These are phyloP conservation scores for Bruguiera parviflora DNA, from an alignment of 345 rosid species.

Conservation along the genomic window DNA sequence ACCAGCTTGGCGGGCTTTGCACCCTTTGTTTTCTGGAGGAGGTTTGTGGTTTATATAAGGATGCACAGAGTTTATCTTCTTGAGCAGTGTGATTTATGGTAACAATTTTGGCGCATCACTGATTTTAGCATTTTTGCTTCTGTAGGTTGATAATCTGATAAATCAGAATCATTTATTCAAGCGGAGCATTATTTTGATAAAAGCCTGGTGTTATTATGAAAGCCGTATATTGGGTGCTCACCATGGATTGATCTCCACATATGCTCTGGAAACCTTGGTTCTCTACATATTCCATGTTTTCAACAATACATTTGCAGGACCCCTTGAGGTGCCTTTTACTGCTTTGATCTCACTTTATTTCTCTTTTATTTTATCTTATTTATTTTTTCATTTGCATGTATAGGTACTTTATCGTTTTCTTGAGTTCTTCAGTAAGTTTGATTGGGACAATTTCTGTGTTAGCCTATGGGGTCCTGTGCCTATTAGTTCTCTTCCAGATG, in stretches of 20 bases:
- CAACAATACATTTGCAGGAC: constrained; percentile 67
- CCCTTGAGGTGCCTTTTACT: constrained; percentile 56
- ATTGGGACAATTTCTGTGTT: constrained; percentile 88
- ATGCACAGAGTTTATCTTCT: not conserved
- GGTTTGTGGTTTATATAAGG: constrained; percentile 39
- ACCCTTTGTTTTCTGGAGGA: constrained; percentile 94
- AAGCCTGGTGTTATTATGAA: constrained; percentile 94
- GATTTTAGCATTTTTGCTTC: constrained; percentile 8
- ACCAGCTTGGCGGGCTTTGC: constrained; percentile 91
- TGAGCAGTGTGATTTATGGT: not conserved
- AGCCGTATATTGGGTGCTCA: constrained; percentile 92
- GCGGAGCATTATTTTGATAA: constrained; percentile 76
- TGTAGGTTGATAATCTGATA: constrained; percentile 63
- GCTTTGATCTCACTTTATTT: constrained; percentile 4
- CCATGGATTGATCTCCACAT: constrained; percentile 83
- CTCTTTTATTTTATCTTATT: constrained; percentile 16
- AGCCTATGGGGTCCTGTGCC: constrained; percentile 95
- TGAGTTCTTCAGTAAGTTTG: constrained; percentile 95
- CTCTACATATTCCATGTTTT: constrained; percentile 76
- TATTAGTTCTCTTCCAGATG: constrained; percentile 63
- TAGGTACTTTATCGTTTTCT: constrained; percentile 92
- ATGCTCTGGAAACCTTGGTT: constrained; percentile 87
- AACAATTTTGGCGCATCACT: not conserved
- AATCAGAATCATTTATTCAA: constrained; percentile 76
- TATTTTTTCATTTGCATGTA: constrained; percentile 19